Evolutionary conservation across 805 yeast species (phyloP).

Genomic region (Sugiyamaella americana): DNA sequence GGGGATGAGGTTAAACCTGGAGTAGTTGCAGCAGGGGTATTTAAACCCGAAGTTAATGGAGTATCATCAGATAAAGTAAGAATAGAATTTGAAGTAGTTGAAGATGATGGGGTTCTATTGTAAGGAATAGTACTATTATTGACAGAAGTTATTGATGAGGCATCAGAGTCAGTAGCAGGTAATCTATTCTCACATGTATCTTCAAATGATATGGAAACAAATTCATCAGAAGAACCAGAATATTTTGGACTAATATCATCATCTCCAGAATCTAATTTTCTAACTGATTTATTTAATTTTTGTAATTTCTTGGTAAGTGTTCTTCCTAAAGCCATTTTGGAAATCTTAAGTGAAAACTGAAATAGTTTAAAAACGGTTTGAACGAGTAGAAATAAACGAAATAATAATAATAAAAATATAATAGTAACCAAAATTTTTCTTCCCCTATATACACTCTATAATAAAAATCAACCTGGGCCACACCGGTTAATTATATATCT

Average conservation of each 20-base stretch:
- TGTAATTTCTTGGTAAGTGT: slow-evolving; percentile 18
- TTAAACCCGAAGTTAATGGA: slow-evolving; percentile 1
- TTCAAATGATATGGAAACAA: slow-evolving; percentile 20
- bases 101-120: slow-evolving; percentile 5
- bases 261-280: background rate
- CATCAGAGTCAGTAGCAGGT: slow-evolving; percentile 5
- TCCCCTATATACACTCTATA: too few relatives aligned
- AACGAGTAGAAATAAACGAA: background rate
- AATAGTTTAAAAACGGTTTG: too few relatives aligned
- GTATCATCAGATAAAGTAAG: slow-evolving; percentile 4
- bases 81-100: slow-evolving; percentile 5
- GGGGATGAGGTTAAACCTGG: slow-evolving; percentile 4
- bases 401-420: too few relatives aligned
- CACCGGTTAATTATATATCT: too few relatives aligned
- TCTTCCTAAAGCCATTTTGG: slow-evolving; percentile 18
- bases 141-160: slow-evolving; percentile 8
- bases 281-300: slow-evolving; percentile 12
- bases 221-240: slow-evolving; percentile 10
- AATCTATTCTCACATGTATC: slow-evolving; percentile 10
- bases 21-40: slow-evolving; percentile 1
- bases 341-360: background rate
- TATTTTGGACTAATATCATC: background rate
- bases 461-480: too few relatives aligned
- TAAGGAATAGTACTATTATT: background rate
- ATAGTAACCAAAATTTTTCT: background rate